Conservation (phyloP, 129 eudicot species). For the Pseudognaphalium luteoalbum region DNA sequence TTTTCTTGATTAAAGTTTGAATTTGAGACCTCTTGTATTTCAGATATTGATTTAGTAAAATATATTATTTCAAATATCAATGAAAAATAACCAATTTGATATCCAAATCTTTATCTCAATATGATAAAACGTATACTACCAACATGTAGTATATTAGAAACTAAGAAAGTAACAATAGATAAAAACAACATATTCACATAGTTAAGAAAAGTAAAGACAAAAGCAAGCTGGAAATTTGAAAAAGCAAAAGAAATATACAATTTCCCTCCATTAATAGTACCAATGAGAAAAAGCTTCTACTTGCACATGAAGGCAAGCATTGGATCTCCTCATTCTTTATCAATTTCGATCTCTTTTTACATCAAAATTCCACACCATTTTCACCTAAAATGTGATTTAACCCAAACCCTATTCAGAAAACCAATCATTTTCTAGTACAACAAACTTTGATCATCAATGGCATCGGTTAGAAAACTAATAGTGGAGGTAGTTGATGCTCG, state of each 20-base stretch:
- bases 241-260: slow-evolving; percentile 27
- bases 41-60: too few species aligned
- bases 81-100: not conserved
- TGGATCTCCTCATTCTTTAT: slow-evolving; percentile 5
- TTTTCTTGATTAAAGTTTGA: too few species aligned
- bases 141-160: too few species aligned
- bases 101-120: too few species aligned
- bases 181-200: not conserved
- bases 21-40: too few species aligned
- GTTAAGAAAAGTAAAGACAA: slow-evolving; percentile 19
- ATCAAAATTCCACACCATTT: not conserved
- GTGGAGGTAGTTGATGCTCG: slow-evolving; percentile 80
- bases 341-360: slow-evolving; percentile 6
- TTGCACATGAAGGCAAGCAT: slow-evolving; percentile 77
- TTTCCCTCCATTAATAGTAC: slow-evolving; percentile 38
- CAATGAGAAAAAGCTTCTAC: slow-evolving; percentile 33
- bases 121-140: too few species aligned
- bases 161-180: not conserved
- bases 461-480: slow-evolving; percentile 47
- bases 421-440: not conserved
- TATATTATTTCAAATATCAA: too few species aligned
- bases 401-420: not conserved
- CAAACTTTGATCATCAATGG: slow-evolving; percentile 37
- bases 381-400: slow-evolving; percentile 11
- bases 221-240: slow-evolving; percentile 14